Conservation (phyloP, 2,329 filamentous ascomycete species). For the Cladophialophora immunda region DNA sequence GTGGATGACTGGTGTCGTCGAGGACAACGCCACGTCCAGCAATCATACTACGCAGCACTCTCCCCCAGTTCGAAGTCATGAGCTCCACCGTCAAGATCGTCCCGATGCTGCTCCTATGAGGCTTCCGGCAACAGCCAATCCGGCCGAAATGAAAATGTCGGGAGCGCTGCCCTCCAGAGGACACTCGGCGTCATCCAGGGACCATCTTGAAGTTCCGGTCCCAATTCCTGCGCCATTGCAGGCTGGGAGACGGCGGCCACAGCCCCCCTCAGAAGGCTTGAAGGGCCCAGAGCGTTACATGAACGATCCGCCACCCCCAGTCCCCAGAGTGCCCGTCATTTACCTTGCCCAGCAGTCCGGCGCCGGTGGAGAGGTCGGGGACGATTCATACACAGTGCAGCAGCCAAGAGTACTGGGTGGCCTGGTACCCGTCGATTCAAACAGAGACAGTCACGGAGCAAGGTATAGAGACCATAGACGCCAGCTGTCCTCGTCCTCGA, state of each 20-base stretch:
- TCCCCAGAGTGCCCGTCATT: constrained; percentile 7
- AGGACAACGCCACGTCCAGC: neutral
- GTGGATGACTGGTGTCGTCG: constrained; percentile 16
- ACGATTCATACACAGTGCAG: neutral
- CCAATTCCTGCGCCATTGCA: neutral
- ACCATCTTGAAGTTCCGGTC: neutral
- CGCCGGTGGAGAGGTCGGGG: neutral
- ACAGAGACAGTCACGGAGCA: neutral
- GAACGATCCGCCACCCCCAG: neutral
- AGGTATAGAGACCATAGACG: neutral
- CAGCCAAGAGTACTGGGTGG: constrained; percentile 13
- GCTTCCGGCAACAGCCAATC: neutral
- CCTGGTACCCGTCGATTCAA: neutral
- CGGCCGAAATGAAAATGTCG: neutral
- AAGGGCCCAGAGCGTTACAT: neutral
- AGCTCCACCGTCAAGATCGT: neutral
- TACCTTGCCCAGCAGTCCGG: neutral
- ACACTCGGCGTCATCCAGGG: neutral
- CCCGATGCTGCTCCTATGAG: neutral
- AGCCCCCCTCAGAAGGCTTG: neutral
- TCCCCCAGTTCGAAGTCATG: neutral
- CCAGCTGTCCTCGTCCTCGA: neutral
- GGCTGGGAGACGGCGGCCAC: neutral
- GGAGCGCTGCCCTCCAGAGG: neutral
- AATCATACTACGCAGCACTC: neutral